Percentiles rank a stretch among this genome's conserved stretches.
These are phyloP conservation scores for Neophaeococcomyces aloes DNA, from an alignment of 2,329 filamentous ascomycete species.

Conservation along the genomic window DNA sequence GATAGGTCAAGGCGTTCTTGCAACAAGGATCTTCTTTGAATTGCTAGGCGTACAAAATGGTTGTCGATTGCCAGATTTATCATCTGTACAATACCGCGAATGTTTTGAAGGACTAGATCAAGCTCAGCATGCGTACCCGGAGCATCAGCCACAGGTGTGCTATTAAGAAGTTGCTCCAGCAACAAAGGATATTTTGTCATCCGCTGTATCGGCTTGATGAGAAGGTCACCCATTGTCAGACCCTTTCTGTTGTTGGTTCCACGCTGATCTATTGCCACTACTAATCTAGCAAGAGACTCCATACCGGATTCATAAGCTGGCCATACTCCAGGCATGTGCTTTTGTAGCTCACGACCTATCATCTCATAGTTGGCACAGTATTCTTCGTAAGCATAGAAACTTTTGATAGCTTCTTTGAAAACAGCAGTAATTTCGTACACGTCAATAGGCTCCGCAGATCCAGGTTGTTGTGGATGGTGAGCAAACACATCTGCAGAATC, in stretches of 20 bases:
- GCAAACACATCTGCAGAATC: constrained; percentile 13
- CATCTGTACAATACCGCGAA: constrained; percentile 64
- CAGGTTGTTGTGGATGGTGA: neutral
- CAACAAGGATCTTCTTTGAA: constrained; percentile 75
- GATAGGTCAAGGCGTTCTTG: constrained; percentile 71
- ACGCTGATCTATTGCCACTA: constrained; percentile 58
- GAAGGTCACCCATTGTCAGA: constrained; percentile 69
- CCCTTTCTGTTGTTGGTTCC: constrained; percentile 59
- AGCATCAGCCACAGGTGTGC: constrained; percentile 76
- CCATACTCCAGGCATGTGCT: constrained; percentile 61
- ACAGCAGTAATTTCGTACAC: constrained; percentile 44
- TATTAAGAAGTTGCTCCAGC: constrained; percentile 70
- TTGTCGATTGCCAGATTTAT: constrained; percentile 82
- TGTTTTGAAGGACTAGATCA: constrained; percentile 57
- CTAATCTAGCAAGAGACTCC: constrained; percentile 66
- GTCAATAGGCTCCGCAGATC: constrained; percentile 37
- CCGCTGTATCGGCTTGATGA: constrained; percentile 93
- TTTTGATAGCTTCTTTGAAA: constrained; percentile 57
- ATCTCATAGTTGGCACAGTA: constrained; percentile 84
- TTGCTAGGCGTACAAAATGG: constrained; percentile 53
- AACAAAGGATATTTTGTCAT: constrained; percentile 84
- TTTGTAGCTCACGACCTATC: constrained; percentile 66
- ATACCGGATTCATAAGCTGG: constrained; percentile 72
- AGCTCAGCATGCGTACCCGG: constrained; percentile 73
- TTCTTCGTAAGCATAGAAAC: constrained; percentile 80